Conservation (phyloP, 805 yeast genomes). For the Zygotorulaspora chibaensis region DNA sequence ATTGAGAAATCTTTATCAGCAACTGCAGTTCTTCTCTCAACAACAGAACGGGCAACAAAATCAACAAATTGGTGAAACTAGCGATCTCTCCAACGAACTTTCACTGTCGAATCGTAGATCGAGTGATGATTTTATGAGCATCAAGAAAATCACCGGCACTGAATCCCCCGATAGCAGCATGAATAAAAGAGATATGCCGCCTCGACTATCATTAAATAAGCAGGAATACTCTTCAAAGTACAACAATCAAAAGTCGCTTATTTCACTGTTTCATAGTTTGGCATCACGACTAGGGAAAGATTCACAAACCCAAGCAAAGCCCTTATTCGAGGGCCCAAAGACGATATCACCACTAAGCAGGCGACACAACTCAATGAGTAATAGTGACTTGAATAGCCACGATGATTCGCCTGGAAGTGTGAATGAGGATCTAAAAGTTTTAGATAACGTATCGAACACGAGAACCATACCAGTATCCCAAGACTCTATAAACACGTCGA, state of each 20-base stretch:
- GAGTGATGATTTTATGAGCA: background rate
- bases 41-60: background rate
- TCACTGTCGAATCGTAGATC: conserved; percentile 1
- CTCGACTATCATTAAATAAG: background rate
- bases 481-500: conserved; percentile 7
- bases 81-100: background rate
- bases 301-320: conserved; percentile 1
- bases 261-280: conserved; percentile 35
- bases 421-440: conserved; percentile 7
- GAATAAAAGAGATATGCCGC: background rate
- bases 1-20: conserved; percentile 31
- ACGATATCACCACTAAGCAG: background rate
- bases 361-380: background rate
- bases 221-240: conserved; percentile 1
- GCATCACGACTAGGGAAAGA: conserved; percentile 21
- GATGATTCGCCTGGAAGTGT: background rate
- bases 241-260: conserved; percentile 27
- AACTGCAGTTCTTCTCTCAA: conserved; percentile 16
- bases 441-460: conserved; percentile 25
- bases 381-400: background rate
- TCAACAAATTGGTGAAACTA: background rate
- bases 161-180: background rate
- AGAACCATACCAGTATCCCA: conserved; percentile 23
- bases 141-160: background rate
- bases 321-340: background rate